These are phyloP conservation scores for Chaetothyriales sp. DNA, from an alignment of 2,329 filamentous ascomycete genomes.

Conservation along the genomic window DNA sequence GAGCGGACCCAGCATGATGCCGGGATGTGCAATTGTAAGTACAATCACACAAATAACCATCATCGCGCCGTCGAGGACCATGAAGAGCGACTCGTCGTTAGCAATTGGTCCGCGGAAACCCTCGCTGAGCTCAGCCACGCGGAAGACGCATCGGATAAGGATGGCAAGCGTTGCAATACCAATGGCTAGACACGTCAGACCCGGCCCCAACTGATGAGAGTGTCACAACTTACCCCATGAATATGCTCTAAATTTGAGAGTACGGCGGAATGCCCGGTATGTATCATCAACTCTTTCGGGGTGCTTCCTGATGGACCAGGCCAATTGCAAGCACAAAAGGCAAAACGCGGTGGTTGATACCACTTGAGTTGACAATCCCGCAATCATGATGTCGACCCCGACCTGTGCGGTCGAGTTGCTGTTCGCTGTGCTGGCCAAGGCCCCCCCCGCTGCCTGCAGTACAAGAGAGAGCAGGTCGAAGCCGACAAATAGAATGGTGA, in stretches of 20 bases:
- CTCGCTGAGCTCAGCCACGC: constrained; percentile 31
- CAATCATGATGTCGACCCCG: constrained; percentile 51
- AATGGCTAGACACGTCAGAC: constrained; percentile 11
- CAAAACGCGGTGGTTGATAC: neutral
- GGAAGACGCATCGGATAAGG: constrained; percentile 32
- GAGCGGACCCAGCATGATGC: neutral
- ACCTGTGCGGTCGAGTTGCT: constrained; percentile 20
- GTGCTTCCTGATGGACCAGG: neutral
- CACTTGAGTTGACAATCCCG: constrained; percentile 35
- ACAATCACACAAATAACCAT: constrained; percentile 20
- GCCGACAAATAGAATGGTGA: constrained; percentile 39
- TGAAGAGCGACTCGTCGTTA: constrained; percentile 33
- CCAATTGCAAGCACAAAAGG: neutral
- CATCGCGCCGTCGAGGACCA: constrained; percentile 37
- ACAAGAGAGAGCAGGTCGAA: constrained; percentile 47
- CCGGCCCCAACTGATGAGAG: too few relatives aligned
- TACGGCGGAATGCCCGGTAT: neutral
- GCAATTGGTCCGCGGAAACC: constrained; percentile 32
- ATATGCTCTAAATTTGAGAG: neutral
- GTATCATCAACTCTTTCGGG: neutral
- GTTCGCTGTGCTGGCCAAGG: constrained; percentile 34
- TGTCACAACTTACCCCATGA: neutral
- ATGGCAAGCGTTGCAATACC: constrained; percentile 26
- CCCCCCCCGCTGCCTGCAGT: constrained; percentile 47
- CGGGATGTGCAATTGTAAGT: neutral